Conservation (phyloP, 306 rosid species). For the Corylus avellana region DNA sequence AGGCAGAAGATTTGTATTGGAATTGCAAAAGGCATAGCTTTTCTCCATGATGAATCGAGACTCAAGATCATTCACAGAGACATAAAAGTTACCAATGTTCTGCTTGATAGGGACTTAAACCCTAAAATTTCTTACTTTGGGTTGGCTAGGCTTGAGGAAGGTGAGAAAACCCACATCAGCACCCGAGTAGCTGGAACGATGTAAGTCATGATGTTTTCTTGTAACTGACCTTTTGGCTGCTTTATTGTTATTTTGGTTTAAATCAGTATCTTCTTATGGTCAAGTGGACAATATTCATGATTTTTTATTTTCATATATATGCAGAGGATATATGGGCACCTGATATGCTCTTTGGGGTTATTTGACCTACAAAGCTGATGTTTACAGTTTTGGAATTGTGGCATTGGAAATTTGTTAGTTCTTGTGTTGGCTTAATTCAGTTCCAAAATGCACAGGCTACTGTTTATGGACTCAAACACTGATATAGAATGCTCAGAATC, state of each 20-base stretch:
- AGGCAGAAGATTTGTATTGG: constrained; percentile 32
- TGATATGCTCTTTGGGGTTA: constrained; percentile 71
- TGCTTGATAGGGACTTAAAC: constrained; percentile 59
- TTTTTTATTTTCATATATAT: constrained; percentile 1
- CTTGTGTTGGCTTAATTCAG: too few relatives aligned
- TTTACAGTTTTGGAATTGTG: constrained; percentile 66
- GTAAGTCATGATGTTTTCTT: background rate
- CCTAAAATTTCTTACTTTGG: constrained; percentile 84
- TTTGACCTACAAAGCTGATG: constrained; percentile 57
- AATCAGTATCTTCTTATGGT: background rate
- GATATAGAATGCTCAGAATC: too few relatives aligned
- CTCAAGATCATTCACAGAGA: background rate
- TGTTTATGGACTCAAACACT: too few relatives aligned
- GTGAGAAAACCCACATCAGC: constrained; percentile 68
- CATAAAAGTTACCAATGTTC: background rate
- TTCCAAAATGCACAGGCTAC: too few relatives aligned
- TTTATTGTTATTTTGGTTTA: background rate
- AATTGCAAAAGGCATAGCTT: background rate
- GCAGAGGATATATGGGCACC: constrained; percentile 81
- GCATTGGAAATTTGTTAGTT: too few relatives aligned
- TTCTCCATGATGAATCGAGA: background rate
- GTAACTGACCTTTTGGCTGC: background rate
- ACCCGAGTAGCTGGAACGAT: constrained; percentile 68
- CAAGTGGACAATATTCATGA: background rate
- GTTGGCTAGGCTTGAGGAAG: constrained; percentile 70